Conservation (phyloP, 2,329 filamentous ascomycete genomes). For the Neurospora crassa region DNA sequence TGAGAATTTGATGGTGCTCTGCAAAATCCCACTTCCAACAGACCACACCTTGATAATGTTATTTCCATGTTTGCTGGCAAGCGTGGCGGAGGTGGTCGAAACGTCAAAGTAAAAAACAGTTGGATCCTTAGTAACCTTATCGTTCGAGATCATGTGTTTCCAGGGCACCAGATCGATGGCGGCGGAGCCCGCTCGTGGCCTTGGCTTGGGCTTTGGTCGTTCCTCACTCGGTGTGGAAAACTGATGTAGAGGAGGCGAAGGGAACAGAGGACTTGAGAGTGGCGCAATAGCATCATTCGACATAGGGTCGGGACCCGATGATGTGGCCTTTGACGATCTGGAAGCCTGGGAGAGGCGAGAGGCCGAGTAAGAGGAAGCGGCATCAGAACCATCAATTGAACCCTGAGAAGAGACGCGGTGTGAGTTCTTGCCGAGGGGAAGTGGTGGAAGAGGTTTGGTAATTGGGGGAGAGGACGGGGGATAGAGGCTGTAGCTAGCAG, state of each 20-base stretch:
- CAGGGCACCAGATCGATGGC: conserved; percentile 13
- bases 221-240: conserved; percentile 1
- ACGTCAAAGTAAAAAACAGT: conserved; percentile 28
- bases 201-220: not conserved
- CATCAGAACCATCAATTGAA: conserved; percentile 12
- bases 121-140: conserved; percentile 19
- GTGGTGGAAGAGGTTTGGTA: conserved; percentile 14
- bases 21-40: conserved; percentile 16
- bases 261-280: not conserved
- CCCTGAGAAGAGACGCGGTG: conserved; percentile 10
- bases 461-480: conserved; percentile 11
- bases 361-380: conserved; percentile 8
- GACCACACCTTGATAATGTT: conserved; percentile 22
- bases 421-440: conserved; percentile 10
- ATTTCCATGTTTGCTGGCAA: conserved; percentile 26
- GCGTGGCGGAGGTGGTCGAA: conserved; percentile 22
- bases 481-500: conserved; percentile 16
- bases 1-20: conserved; percentile 27
- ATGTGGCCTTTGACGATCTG: conserved; percentile 8
- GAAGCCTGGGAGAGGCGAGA: conserved; percentile 14
- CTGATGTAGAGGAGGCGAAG: not conserved
- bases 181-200: conserved; percentile 3
- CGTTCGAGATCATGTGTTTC: conserved; percentile 14
- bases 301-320: conserved; percentile 11
- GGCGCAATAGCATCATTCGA: conserved; percentile 8